phyloP scores from a whole-genome alignment of 1,139 yeast genomes.

The Trichomonascaceae sp. region DNA sequence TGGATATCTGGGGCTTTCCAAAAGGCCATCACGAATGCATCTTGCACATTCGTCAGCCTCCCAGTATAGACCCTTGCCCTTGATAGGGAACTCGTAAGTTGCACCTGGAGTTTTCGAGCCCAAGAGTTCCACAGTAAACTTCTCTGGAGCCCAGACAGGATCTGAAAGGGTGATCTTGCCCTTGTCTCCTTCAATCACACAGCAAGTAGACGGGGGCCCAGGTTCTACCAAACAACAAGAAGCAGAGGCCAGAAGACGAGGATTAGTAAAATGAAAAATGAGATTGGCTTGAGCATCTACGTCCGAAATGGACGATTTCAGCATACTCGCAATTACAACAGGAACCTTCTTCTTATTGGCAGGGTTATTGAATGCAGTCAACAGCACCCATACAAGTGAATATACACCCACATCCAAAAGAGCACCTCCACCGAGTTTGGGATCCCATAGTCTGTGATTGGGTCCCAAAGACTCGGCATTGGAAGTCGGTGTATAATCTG shows the following conservation, averaged over 20 bases:
- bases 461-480: constrained; percentile 25
- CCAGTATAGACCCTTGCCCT: constrained; percentile 43
- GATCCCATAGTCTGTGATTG: constrained; percentile 26
- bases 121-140: constrained; percentile 19
- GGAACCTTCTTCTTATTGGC: constrained; percentile 24
- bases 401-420: constrained; percentile 57
- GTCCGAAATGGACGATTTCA: constrained; percentile 23
- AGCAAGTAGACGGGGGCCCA: constrained; percentile 21
- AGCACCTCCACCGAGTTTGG: constrained; percentile 55
- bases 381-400: constrained; percentile 41
- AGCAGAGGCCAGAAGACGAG: constrained; percentile 28
- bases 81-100: constrained; percentile 16
- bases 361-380: constrained; percentile 29
- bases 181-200: constrained; percentile 30
- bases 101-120: neutral
- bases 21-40: constrained; percentile 36
- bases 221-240: constrained; percentile 25
- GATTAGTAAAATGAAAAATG: constrained; percentile 26
- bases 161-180: constrained; percentile 30
- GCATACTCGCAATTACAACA: constrained; percentile 16
- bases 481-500: constrained; percentile 39
- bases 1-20: constrained; percentile 37
- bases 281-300: constrained; percentile 30
- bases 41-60: constrained; percentile 49
- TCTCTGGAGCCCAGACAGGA: constrained; percentile 28